phyloP scores from a whole-genome alignment of 2,329 filamentous ascomycete genomes.

The Amylocarpus encephaloides region DNA sequence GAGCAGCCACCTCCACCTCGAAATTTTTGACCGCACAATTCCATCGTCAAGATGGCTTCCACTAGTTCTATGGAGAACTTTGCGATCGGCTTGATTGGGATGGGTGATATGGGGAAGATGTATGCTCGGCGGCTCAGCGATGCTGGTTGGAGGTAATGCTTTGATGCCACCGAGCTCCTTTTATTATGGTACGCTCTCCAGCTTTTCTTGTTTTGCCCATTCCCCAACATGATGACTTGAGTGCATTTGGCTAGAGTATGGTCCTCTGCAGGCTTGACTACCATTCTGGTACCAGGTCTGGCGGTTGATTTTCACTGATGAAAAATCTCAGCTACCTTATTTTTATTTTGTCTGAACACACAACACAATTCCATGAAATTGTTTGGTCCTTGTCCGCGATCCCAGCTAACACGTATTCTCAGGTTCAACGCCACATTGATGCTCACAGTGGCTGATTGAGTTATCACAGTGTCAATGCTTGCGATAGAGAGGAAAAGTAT shows the following conservation, averaged over 20 bases:
- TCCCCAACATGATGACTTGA: slow-evolving; percentile 88
- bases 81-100: slow-evolving; percentile 89
- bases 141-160: slow-evolving; percentile 90
- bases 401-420: slow-evolving; percentile 20
- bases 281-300: slow-evolving; percentile 68
- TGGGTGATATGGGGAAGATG: slow-evolving; percentile 99
- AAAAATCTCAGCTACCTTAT: slow-evolving; percentile 99
- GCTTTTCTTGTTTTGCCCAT: slow-evolving; percentile 23
- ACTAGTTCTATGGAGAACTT: slow-evolving; percentile 41
- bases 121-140: slow-evolving; percentile 82
- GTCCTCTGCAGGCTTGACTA: slow-evolving; percentile 52
- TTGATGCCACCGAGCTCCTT: slow-evolving; percentile 23
- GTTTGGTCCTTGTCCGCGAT: slow-evolving; percentile 10
- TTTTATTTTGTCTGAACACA: slow-evolving; percentile 71
- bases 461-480: slow-evolving; percentile 74
- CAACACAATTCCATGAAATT: slow-evolving; percentile 17
- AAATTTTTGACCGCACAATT: neutral
- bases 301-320: slow-evolving; percentile 83
- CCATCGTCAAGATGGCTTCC: neutral
- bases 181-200: slow-evolving; percentile 25
- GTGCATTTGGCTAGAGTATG: slow-evolving; percentile 99
- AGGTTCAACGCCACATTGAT: slow-evolving; percentile 6
- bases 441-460: slow-evolving; percentile 27
- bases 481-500: slow-evolving; percentile 86
- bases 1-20: neutral